Evolutionary conservation across 2,329 filamentous ascomycete species (phyloP).

Genomic region (Cladophialophora carrionii): DNA sequence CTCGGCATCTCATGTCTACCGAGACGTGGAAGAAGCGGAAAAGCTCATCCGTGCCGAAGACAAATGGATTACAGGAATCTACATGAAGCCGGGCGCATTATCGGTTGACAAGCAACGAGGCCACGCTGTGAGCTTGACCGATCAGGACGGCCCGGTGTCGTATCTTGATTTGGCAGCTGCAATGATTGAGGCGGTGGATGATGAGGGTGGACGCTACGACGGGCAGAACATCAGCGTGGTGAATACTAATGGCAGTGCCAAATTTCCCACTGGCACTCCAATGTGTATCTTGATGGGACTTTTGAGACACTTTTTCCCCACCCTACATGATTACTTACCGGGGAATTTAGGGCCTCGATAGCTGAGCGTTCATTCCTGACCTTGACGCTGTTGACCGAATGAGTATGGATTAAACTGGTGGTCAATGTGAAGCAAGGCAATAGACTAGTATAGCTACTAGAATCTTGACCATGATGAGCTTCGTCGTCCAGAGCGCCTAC

Average conservation of each 20-base stretch:
- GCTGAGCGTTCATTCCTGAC: background rate
- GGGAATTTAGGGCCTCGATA: background rate
- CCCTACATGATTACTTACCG: background rate
- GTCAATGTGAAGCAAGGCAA: background rate
- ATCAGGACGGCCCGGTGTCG: background rate
- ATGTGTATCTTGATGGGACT: background rate
- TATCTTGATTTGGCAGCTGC: background rate
- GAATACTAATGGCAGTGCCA: background rate
- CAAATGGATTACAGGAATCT: background rate
- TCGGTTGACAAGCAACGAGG: background rate
- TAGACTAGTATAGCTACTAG: background rate
- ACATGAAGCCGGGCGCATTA: slow-evolving; percentile 2
- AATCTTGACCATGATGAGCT: too few relatives aligned
- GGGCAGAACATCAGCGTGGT: background rate
- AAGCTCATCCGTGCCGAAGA: background rate
- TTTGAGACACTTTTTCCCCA: background rate
- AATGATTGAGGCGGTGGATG: background rate
- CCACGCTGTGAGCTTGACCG: background rate
- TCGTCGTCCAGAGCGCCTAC: too few relatives aligned
- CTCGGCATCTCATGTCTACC: slow-evolving; percentile 20
- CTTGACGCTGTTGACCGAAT: background rate
- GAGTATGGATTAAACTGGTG: background rate
- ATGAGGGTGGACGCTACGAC: background rate
- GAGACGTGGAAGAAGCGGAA: background rate
- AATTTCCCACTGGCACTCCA: background rate